Evolutionary conservation across 176 grass and related monocot genomes (phyloP), one percentile per base, ranked within the genome.

Genomic region (Triticum timopheevii): DNA sequence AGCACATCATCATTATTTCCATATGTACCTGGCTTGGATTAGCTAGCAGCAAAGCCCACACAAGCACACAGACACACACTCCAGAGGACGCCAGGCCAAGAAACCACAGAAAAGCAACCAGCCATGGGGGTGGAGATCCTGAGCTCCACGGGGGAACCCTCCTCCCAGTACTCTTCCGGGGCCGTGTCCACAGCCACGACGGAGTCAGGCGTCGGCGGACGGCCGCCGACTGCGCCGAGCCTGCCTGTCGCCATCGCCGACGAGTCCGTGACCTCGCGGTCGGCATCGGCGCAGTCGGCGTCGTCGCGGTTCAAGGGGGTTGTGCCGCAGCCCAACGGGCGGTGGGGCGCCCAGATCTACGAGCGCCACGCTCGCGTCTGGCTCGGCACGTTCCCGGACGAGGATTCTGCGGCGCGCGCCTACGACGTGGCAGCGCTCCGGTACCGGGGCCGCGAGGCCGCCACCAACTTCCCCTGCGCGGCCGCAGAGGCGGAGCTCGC

Each of bases 271-370:
- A 88, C 78, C 24, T 92, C 90, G 67, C 65, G 36, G 33, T 73
- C 84, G 62, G 45, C 45, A 33, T 19, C 79, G 61, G 33, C 75
- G 44, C 83, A 44, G 61, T 23, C 36, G 69, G 74, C 87, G 1
- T 97, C 94, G 42, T 99, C 94, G 33, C 61, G 88, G 35, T 99
- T 84, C 90, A 99, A 99, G 71, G 97, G 97, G n/a, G 97, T 99
- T 0, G 97, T 99, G 22, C 94, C 97, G 39, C 97, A 99, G 90
- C 97, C 94, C 49, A 99, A 99, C 92, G 97, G 97, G 16, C 71
- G 97, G 7, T 99, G 97, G 97, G 97, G 97, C 10, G 90, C 97
- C 23, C 97, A 99, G 90, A 99, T 99, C 90, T 99, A 99, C 85
- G 97, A 99, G 85, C 88, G 89, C 36, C 97, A 99, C 91, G 89